These are phyloP conservation scores for Tetracladium setigerum DNA, from an alignment of 495 filamentous ascomycete species.

Conservation along the genomic window DNA sequence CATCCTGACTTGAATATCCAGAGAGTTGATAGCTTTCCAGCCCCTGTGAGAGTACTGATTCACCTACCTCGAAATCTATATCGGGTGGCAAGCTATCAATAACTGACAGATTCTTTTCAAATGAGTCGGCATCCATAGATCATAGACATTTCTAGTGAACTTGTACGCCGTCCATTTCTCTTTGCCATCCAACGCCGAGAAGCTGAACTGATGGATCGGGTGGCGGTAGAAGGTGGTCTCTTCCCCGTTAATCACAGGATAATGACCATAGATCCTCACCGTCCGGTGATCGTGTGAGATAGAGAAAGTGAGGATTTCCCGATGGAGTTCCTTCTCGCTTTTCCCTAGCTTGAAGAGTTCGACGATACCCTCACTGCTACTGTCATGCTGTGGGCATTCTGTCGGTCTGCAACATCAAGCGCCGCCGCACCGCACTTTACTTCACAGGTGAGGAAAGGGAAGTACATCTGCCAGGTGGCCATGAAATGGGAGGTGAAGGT, in stretches of 20 bases:
- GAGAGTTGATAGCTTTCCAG: slow-evolving; percentile 12
- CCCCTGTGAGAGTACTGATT: slow-evolving; percentile 12
- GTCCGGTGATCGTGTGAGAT: slow-evolving; percentile 29
- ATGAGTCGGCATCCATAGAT: slow-evolving; percentile 33
- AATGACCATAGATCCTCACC: slow-evolving; percentile 32
- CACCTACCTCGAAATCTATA: slow-evolving; percentile 8
- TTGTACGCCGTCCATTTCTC: slow-evolving; percentile 13
- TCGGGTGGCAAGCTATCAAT: slow-evolving; percentile 29
- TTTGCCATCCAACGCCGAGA: slow-evolving; percentile 3
- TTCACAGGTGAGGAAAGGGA: slow-evolving; percentile 33
- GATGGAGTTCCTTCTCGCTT: slow-evolving; percentile 29
- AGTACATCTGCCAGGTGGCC: slow-evolving; percentile 33
- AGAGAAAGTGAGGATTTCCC: slow-evolving; percentile 24
- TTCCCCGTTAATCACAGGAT: slow-evolving; percentile 25
- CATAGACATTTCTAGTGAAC: slow-evolving; percentile 28
- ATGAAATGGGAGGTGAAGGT: slow-evolving; percentile 28
- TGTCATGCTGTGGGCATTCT: slow-evolving; percentile 33
- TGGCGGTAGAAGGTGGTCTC: slow-evolving; percentile 29
- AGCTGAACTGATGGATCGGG: slow-evolving; percentile 17
- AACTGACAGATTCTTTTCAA: slow-evolving; percentile 32
- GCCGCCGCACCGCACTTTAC: slow-evolving; percentile 28
- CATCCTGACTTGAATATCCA: slow-evolving; percentile 6
- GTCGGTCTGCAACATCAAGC: slow-evolving; percentile 30
- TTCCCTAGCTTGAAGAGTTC: slow-evolving; percentile 25
- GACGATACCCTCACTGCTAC: slow-evolving; percentile 29